A percentile compares a stretch with the other conserved stretches of the same genome.
Evolutionary conservation across 257 asterid species (phyloP).

Genomic region (Rehmannia glutinosa): DNA sequence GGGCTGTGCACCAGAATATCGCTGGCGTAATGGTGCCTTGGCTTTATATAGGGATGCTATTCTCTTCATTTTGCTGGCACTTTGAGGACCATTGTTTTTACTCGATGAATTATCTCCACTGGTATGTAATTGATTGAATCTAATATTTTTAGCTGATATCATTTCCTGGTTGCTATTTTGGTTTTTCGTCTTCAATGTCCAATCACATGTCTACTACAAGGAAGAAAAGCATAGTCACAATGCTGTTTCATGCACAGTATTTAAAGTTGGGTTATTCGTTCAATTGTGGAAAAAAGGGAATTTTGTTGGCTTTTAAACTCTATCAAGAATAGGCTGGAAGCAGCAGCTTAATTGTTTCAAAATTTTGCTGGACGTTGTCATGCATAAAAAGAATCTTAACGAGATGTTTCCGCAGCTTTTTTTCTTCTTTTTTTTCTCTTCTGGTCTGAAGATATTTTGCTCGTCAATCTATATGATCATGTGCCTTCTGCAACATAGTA

Average conservation of each 20-base stretch:
- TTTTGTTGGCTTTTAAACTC: neutral
- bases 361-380: too few species aligned
- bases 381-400: neutral
- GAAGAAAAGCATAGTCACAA: neutral
- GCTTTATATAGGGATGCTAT: constrained; percentile 90
- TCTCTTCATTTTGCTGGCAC: constrained; percentile 98
- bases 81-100: constrained; percentile 98
- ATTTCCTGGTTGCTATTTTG: neutral
- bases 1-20: constrained; percentile 79
- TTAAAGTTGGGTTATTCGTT: neutral
- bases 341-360: too few species aligned
- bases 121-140: constrained; percentile 44
- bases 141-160: constrained; percentile 13
- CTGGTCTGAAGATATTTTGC: constrained; percentile 6
- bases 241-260: neutral
- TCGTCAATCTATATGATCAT: neutral
- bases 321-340: neutral
- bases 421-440: too few species aligned
- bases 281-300: neutral
- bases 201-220: neutral
- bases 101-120: constrained; percentile 95
- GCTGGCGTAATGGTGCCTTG: constrained; percentile 99
- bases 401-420: neutral
- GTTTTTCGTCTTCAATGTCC: constrained; percentile 3
- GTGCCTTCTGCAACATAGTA: neutral